Evolutionary conservation across 805 yeast genomes (phyloP), one percentile per base, ranked within the genome.

Genomic region (Ogataea thermomethanolica): DNA sequence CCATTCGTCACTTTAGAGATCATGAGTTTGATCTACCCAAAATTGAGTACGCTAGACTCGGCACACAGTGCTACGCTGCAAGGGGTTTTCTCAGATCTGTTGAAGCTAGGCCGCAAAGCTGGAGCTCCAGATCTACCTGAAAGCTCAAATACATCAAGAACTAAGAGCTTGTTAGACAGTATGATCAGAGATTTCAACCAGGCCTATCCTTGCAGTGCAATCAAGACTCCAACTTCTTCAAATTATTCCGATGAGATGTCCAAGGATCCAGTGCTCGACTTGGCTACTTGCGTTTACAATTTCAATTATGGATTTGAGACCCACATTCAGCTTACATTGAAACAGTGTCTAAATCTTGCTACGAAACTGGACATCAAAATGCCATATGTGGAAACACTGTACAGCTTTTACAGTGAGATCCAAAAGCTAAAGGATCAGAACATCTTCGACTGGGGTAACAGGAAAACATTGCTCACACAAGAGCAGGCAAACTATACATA

Each of bases 81-180:
- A 26, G 60, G 61, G 1, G 41, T 43, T 2, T 52, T 56, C 29
- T n/a, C 43, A 12, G 57, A 59, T 29, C 36, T 59, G 2, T 25
- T 59, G 8, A 20, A 15, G 1, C 15, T 61, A 2, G 61, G 59
- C 5, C 46, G 48, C 39, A 24, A 25, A 23, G 35, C 47, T 4
- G 62, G 64, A 9, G 51, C 53, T 10, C 35, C 45, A 3, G 64
- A 58, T 37, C 41, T 59, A 24, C 64, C 65, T 1, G 42, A 44
- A 8, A 46, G 51, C 6, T n/a, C 29, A 1, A 58, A 59, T 24
- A 11, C 25, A 1, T 10, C 34, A 3, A 43, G 29, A 12, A 12
- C 47, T 2, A 46, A 51, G n/a, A 24, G 34, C 2, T 27, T 49
- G 7, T 50, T 58, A 17, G 50, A 49, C 7, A 39, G 35, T 34